A percentile compares a stretch with the other conserved stretches of the same genome.
Conservation (phyloP, 1,284 basidiomycete species). For the Serendipita sp. region DNA sequence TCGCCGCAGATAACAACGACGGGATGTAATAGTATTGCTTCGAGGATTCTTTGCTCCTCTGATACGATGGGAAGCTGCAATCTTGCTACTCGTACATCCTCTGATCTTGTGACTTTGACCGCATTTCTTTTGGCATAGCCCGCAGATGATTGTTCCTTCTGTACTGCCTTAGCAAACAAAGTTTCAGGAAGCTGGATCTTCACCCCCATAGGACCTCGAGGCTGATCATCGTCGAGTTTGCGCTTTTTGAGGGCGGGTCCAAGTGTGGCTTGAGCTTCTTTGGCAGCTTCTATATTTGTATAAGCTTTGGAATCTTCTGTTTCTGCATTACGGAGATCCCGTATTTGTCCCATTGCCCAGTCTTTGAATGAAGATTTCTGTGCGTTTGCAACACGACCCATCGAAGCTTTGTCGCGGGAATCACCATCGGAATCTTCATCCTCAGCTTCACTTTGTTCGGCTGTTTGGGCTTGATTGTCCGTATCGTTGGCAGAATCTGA, state of each 20-base stretch:
- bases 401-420: not conserved
- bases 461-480: not conserved
- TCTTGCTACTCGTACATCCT: conserved; percentile 65
- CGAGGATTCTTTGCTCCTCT: conserved; percentile 92
- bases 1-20: conserved; percentile 65
- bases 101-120: conserved; percentile 53
- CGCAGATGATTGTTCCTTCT: conserved; percentile 19
- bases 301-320: conserved; percentile 12
- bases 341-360: conserved; percentile 71
- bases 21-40: conserved; percentile 75
- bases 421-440: too few species aligned
- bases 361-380: conserved; percentile 49
- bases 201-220: conserved; percentile 17
- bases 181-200: conserved; percentile 48
- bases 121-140: conserved; percentile 19
- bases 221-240: not conserved
- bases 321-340: conserved; percentile 35
- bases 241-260: not conserved
- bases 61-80: conserved; percentile 78
- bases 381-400: not conserved
- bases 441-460: not conserved
- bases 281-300: not conserved
- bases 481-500: conserved; percentile 53
- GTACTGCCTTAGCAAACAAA: conserved; percentile 40
- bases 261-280: not conserved